Evolutionary conservation across 1,284 basidiomycete genomes (phyloP).

Genomic region (Tremellales sp.): DNA sequence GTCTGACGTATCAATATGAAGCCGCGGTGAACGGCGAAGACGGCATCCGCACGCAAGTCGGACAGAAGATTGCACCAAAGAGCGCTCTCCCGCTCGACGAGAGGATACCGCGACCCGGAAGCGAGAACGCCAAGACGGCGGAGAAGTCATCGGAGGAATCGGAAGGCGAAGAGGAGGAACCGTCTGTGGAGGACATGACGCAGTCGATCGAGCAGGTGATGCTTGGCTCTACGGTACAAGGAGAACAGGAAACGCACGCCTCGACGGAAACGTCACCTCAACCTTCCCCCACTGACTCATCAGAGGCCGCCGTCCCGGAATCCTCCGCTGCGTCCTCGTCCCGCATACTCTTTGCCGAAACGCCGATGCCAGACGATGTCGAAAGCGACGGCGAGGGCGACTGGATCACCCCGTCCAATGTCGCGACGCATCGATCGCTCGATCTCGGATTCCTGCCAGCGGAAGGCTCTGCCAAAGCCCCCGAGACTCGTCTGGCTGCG

Average conservation of each 20-base stretch:
- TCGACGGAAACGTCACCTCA: background rate
- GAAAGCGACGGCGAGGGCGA: constrained; percentile 85
- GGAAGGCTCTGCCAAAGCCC: constrained; percentile 11
- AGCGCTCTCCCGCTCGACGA: background rate
- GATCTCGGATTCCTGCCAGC: constrained; percentile 75
- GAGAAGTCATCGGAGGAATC: constrained; percentile 40
- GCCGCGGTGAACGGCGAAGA: constrained; percentile 55
- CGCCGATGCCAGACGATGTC: constrained; percentile 24
- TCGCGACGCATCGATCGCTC: constrained; percentile 79
- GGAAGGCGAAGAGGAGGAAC: constrained; percentile 48
- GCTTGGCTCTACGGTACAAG: too few species aligned
- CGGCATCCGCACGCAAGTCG: constrained; percentile 53
- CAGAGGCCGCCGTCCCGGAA: background rate
- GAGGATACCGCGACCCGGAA: constrained; percentile 38
- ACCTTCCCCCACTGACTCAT: background rate
- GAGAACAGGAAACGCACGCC: too few species aligned
- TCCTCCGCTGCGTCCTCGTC: background rate
- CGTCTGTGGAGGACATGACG: constrained; percentile 35
- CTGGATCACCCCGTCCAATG: constrained; percentile 95
- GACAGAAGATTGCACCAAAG: constrained; percentile 22
- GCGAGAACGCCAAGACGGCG: constrained; percentile 54
- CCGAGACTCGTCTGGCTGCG: constrained; percentile 48
- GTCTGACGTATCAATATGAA: constrained; percentile 77
- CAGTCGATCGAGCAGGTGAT: constrained; percentile 57
- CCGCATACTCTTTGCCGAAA: background rate